phyloP scores from a whole-genome alignment of 1,139 yeast species.

The Scheffersomyces quercinus region DNA sequence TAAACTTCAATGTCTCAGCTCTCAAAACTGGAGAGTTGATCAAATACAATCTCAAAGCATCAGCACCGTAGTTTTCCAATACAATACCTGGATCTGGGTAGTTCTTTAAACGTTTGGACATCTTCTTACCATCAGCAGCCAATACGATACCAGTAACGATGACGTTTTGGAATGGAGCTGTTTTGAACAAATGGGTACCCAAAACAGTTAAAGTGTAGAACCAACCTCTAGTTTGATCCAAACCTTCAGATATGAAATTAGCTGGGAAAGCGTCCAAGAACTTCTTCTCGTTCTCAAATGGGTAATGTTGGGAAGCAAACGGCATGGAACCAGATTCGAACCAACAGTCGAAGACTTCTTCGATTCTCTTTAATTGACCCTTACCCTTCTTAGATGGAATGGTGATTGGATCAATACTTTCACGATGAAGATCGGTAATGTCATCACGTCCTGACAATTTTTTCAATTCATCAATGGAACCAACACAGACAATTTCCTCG shows the following conservation, averaged over 20 bases:
- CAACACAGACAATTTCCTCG: constrained; percentile 90
- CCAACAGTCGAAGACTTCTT: constrained; percentile 99
- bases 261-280: constrained; percentile 87
- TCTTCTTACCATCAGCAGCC: constrained; percentile 98
- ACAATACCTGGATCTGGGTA: constrained; percentile 92
- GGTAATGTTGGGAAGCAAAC: constrained; percentile 94
- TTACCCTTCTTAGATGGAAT: constrained; percentile 93
- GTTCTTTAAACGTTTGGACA: constrained; percentile 97
- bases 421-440: constrained; percentile 92
- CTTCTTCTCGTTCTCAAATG: constrained; percentile 78
- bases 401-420: constrained; percentile 83
- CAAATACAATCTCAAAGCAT: constrained; percentile 91
- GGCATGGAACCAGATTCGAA: constrained; percentile 99
- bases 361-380: constrained; percentile 84
- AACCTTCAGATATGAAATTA: constrained; percentile 96
- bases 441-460: constrained; percentile 77
- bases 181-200: constrained; percentile 91
- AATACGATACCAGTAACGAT: constrained; percentile 95
- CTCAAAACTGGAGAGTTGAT: constrained; percentile 96
- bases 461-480: constrained; percentile 83
- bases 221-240: constrained; percentile 99
- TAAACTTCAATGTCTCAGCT: constrained; percentile 94
- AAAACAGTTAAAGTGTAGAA: constrained; percentile 94
- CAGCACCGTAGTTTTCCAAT: constrained; percentile 91
- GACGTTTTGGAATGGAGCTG: constrained; percentile 93